Conservation (phyloP, 257 asterid species). For the Gentiana dahurica region DNA sequence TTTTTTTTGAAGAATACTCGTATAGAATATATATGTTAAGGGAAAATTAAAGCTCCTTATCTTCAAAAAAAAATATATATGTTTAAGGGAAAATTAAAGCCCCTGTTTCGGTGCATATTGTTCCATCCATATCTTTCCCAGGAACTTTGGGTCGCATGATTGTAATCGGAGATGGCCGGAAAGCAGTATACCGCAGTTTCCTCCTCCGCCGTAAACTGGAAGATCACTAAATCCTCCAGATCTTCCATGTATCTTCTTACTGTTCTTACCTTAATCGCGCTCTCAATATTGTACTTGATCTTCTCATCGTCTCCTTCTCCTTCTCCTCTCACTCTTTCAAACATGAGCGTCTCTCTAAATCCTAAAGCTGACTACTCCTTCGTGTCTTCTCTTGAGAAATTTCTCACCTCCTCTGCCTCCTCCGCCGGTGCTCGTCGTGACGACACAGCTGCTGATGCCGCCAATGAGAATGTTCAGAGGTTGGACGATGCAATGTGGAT, state of each 20-base stretch:
- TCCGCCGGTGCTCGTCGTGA: conserved; percentile 3
- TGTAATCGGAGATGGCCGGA: conserved; percentile 47
- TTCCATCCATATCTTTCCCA: no score
- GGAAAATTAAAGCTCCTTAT: no score
- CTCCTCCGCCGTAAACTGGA: neutral
- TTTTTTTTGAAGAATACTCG: no score
- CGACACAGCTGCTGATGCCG: conserved; percentile 34
- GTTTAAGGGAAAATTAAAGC: no score
- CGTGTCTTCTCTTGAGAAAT: conserved; percentile 67
- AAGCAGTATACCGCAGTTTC: conserved; percentile 19
- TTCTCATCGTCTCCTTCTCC: conserved; percentile 32
- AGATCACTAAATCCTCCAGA: conserved; percentile 31
- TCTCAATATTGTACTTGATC: conserved; percentile 43
- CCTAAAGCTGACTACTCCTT: conserved; percentile 59
- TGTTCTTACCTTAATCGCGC: conserved; percentile 24
- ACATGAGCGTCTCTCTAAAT: conserved; percentile 24
- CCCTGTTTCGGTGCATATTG: no score
- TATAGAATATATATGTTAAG: no score
- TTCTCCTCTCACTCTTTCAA: conserved; percentile 11
- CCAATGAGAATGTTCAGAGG: conserved; percentile 26
- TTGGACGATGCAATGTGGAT: conserved; percentile 52
- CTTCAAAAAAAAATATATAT: no score
- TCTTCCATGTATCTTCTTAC: conserved; percentile 31
- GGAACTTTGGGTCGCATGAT: no score
- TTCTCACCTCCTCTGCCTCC: conserved; percentile 34